Conservation (phyloP, 164 flowering plant genomes). For the Tetrastigma voinierianum region DNA sequence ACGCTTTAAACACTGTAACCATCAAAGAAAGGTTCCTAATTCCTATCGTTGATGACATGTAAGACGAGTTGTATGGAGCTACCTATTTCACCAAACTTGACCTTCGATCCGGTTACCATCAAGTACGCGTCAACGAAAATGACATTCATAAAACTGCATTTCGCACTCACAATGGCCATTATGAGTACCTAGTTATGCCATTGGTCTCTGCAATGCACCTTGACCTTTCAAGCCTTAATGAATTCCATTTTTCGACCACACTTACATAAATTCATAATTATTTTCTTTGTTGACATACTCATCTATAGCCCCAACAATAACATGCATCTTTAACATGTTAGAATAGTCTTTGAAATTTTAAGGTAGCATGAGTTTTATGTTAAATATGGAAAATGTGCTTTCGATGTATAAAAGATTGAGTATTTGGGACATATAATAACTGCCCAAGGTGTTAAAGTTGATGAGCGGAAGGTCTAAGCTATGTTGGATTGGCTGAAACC, state of each 20-base stretch:
- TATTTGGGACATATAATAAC: too few species aligned
- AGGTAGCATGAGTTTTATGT: too few species aligned
- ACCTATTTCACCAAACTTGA: neutral
- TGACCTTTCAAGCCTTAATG: neutral
- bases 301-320: too few species aligned
- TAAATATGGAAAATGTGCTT: too few species aligned
- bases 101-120: slow-evolving; percentile 2
- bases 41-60: neutral
- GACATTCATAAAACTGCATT: neutral
- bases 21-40: neutral
- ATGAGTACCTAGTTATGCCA: slow-evolving; percentile 1
- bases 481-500: too few species aligned
- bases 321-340: too few species aligned
- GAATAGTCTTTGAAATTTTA: too few species aligned
- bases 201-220: neutral
- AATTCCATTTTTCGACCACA: neutral
- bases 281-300: too few species aligned
- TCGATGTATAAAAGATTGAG: too few species aligned
- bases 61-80: neutral
- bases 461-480: too few species aligned
- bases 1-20: neutral
- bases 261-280: too few species aligned
- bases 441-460: too few species aligned
- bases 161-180: neutral
- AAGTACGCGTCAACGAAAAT: neutral